Percentiles rank a stretch among this genome's conserved stretches.
Evolutionary conservation across 2,329 filamentous ascomycete genomes (phyloP).

Genomic region (Colletotrichum sp.): DNA sequence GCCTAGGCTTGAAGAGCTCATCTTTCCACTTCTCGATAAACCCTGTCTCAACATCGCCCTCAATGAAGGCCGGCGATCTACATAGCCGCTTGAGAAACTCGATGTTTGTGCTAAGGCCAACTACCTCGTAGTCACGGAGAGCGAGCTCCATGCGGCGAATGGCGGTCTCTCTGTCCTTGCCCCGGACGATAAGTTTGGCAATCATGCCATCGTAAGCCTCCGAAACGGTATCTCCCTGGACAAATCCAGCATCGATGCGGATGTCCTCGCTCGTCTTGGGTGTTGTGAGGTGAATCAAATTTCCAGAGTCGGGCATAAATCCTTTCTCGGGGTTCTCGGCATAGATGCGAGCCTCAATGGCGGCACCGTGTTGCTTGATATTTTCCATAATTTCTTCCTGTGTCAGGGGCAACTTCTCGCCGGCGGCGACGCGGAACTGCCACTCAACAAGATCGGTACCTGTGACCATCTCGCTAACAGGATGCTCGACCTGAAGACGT

Average conservation of each 20-base stretch:
- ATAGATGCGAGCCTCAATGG: conserved; percentile 96
- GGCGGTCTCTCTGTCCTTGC: conserved; percentile 77
- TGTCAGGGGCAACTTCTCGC: conserved; percentile 61
- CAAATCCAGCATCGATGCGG: conserved; percentile 91
- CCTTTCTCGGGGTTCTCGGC: conserved; percentile 91
- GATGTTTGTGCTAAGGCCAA: conserved; percentile 92
- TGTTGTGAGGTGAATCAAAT: conserved; percentile 80
- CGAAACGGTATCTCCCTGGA: conserved; percentile 88
- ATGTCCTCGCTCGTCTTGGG: conserved; percentile 74
- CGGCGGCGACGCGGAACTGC: conserved; percentile 81
- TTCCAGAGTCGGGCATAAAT: conserved; percentile 94
- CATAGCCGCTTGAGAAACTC: conserved; percentile 94
- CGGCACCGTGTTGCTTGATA: conserved; percentile 80
- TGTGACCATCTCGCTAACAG: conserved; percentile 78
- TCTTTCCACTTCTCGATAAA: conserved; percentile 90
- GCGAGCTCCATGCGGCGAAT: conserved; percentile 83
- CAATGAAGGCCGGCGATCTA: conserved; percentile 79
- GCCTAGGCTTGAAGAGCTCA: conserved; percentile 73
- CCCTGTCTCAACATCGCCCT: conserved; percentile 90
- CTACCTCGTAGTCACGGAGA: conserved; percentile 88
- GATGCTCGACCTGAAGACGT: conserved; percentile 93
- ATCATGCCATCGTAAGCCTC: conserved; percentile 99
- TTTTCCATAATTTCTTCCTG: conserved; percentile 72
- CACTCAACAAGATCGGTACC: conserved; percentile 85
- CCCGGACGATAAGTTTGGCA: conserved; percentile 93